Evolutionary conservation across 805 yeast genomes (phyloP).

Genomic region (Pichia nanzhaoensis): DNA sequence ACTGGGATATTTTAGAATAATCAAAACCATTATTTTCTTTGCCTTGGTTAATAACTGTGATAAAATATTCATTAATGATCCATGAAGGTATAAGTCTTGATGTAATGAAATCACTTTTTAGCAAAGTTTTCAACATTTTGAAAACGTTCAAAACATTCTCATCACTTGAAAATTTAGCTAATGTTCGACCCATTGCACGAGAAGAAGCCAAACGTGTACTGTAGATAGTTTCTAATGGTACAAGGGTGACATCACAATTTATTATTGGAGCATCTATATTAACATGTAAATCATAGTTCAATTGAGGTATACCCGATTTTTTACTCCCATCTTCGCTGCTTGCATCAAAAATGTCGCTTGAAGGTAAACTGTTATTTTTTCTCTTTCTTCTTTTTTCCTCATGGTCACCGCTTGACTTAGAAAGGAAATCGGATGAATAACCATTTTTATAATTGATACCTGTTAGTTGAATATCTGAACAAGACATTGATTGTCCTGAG

Average conservation of each 20-base stretch:
- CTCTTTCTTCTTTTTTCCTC: slow-evolving; percentile 13
- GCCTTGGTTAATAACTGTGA: slow-evolving; percentile 24
- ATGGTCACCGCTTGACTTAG: not conserved
- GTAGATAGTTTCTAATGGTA: slow-evolving; percentile 68
- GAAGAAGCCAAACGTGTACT: slow-evolving; percentile 74
- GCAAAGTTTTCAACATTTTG: slow-evolving; percentile 25
- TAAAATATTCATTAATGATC: slow-evolving; percentile 57
- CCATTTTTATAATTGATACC: slow-evolving; percentile 20
- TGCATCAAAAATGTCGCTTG: slow-evolving; percentile 26
- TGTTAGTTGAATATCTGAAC: slow-evolving; percentile 23
- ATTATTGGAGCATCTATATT: slow-evolving; percentile 92
- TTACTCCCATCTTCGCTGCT: slow-evolving; percentile 5
- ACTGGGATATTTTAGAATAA: slow-evolving; percentile 13
- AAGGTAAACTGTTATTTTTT: slow-evolving; percentile 19
- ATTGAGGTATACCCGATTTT: slow-evolving; percentile 37
- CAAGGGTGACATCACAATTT: slow-evolving; percentile 81
- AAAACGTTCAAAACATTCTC: slow-evolving; percentile 36
- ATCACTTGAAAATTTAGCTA: slow-evolving; percentile 41
- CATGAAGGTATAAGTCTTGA: slow-evolving; percentile 69
- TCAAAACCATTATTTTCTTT: slow-evolving; percentile 18
- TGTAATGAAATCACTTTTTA: slow-evolving; percentile 60
- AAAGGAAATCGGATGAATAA: slow-evolving; percentile 3
- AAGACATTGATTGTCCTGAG: slow-evolving; percentile 47
- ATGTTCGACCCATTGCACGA: slow-evolving; percentile 60
- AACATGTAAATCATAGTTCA: slow-evolving; percentile 52